These are phyloP conservation scores for Fusarium temperatum DNA, from an alignment of 2,329 filamentous ascomycete species.

Conservation along the genomic window DNA sequence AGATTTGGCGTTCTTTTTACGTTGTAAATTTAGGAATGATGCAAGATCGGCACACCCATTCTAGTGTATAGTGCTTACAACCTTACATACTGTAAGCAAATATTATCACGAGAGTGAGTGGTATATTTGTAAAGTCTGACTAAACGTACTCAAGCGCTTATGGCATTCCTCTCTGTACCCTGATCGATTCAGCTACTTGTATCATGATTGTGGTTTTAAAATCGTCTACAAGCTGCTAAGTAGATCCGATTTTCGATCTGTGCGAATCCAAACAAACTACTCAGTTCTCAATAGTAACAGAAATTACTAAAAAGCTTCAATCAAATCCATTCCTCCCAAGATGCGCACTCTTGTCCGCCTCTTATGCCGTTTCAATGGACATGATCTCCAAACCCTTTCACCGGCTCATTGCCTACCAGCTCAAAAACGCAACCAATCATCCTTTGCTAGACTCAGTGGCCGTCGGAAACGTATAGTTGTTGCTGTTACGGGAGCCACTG, in stretches of 20 bases:
- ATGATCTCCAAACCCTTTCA: no score
- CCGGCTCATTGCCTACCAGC: accelerated
- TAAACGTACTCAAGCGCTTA: not conserved
- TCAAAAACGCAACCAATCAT: not conserved
- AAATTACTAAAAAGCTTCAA: not conserved
- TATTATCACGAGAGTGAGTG: no score
- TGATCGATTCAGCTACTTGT: not conserved
- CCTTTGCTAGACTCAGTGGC: accelerated
- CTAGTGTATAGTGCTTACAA: not conserved
- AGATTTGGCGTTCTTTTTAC: not conserved
- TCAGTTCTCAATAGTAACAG: accelerated
- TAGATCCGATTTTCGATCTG: not conserved
- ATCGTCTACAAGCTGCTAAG: not conserved
- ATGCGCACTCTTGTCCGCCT: not conserved
- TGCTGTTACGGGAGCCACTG: not conserved
- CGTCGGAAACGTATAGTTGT: not conserved
- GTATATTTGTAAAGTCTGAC: not conserved
- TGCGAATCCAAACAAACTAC: not conserved
- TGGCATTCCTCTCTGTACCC: no score
- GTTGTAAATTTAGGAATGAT: not conserved
- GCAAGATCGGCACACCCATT: not conserved
- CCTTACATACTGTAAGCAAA: not conserved
- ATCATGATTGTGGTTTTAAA: not conserved
- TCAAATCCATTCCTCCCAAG: accelerated
- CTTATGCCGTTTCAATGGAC: not conserved